Conservation (phyloP, 495 filamentous ascomycete genomes). For the Chaetomidium leptoderma region DNA sequence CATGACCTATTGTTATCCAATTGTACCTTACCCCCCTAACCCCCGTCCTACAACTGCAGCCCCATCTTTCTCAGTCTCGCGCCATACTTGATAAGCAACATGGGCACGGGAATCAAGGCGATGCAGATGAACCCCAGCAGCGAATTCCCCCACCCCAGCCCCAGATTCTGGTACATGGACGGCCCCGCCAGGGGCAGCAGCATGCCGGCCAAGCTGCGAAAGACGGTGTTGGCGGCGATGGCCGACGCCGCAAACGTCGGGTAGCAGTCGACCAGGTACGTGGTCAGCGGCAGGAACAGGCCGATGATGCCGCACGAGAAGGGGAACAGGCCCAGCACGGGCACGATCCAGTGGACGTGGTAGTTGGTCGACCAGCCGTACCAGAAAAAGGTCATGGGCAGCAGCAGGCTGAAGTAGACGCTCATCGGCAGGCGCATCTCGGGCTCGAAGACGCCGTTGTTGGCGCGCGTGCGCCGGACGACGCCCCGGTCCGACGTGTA, state of each 20-base stretch:
- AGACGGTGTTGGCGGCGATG: slow-evolving; percentile 52
- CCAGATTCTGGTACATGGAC: slow-evolving; percentile 50
- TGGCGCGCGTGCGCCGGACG: slow-evolving; percentile 40
- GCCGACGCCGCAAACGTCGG: slow-evolving; percentile 56
- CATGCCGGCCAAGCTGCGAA: slow-evolving; percentile 52
- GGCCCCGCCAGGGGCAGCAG: slow-evolving; percentile 53
- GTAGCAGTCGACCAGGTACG: slow-evolving; percentile 58
- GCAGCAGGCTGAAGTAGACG: slow-evolving; percentile 34
- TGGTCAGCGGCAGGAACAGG: slow-evolving; percentile 50
- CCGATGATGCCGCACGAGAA: slow-evolving; percentile 52
- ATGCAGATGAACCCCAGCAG: slow-evolving; percentile 57
- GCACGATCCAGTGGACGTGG: slow-evolving; percentile 43
- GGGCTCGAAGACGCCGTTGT: slow-evolving; percentile 53
- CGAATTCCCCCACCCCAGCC: slow-evolving; percentile 58
- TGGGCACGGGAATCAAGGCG: slow-evolving; percentile 68
- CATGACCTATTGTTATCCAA: too few relatives aligned
- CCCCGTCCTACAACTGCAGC: slow-evolving; percentile 21
- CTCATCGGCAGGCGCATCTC: slow-evolving; percentile 49
- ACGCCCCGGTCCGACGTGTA: slow-evolving; percentile 41
- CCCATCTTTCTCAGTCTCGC: slow-evolving; percentile 46
- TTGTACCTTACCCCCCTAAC: too few relatives aligned
- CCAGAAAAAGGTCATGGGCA: slow-evolving; percentile 46
- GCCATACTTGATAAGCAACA: slow-evolving; percentile 72
- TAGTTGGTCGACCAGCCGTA: slow-evolving; percentile 43
- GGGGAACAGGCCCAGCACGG: slow-evolving; percentile 49